These are phyloP conservation scores for Erigeron philadelphicus DNA, from an alignment of 140 eudicot species.

Conservation along the genomic window DNA sequence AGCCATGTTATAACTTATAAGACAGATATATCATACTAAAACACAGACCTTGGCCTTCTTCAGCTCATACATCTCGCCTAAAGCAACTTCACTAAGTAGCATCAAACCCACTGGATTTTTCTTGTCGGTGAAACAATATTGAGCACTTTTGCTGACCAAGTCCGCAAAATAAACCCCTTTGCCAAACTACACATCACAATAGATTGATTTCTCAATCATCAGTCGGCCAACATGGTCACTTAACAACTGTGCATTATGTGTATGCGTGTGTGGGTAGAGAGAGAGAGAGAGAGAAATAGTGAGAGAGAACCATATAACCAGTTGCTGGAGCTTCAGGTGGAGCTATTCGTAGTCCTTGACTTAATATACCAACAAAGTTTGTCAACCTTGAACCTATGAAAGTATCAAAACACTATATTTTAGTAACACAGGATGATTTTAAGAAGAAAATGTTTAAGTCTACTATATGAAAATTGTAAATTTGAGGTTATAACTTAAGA, in stretches of 20 bases:
- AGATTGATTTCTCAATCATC: neutral
- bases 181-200: conserved; percentile 61
- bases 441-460: neutral
- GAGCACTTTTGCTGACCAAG: conserved; percentile 98
- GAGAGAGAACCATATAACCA: conserved; percentile 78
- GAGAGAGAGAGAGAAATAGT: conserved; percentile 31
- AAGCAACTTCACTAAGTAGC: conserved; percentile 91
- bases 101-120: conserved; percentile 86
- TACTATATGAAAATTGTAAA: neutral
- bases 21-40: neutral
- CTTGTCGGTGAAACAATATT: conserved; percentile 81
- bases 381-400: conserved; percentile 89
- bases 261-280: neutral
- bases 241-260: neutral
- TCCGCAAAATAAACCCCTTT: conserved; percentile 98
- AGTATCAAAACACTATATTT: neutral
- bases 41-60: conserved; percentile 62
- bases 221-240: neutral
- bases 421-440: neutral
- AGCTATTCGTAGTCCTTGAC: conserved; percentile 93
- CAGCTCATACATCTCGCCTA: conserved; percentile 82
- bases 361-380: conserved; percentile 92
- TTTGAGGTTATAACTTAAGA: neutral
- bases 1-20: too few relatives aligned
- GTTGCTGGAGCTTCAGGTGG: conserved; percentile 99